Base-by-base conservation (phyloP, 2,329 filamentous ascomycete species). In the Fusarium ramigenum region DNA sequence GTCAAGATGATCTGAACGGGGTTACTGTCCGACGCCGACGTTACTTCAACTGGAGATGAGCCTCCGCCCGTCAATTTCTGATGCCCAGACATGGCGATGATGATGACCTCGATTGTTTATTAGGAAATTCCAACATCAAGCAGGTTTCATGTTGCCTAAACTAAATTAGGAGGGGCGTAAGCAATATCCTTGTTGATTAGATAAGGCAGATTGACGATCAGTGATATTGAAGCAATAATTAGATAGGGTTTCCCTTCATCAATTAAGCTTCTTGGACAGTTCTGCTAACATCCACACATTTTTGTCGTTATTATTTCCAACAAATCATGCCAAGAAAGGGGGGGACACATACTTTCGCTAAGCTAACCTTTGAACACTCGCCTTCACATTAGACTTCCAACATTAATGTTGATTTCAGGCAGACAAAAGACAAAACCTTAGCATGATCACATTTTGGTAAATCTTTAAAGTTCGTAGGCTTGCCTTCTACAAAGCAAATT, bases 1-100 rank as follows among this genome's bases (percentile, higher is more conserved):
- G 73, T 75, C 23, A 75, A n/a, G 3, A 72, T 60, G 23, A 75
- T 75, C n/a, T 63, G 44, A 37, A 75, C 73, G 32, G 39, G 39
- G 9, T 47, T 28, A 7, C 18, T 47, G 6, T 43, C 30, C 15
- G 36, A n/a, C 6, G n/a, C 12, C n/a, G 53, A 44, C 1, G 46
- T 16, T n/a, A 43, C 42, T 18, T 44, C 30, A 12, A 23, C 25
- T n/a, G 42, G 25, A 32, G 49, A 36, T 21, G 47, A 53, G 10
- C 34, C 23, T 30, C 44, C 37, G 59, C 39, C 47, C 14, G 32
- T 10, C 10, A 16, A 4, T 21, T 60, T 15, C 30, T 25, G 62
- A 2, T 40, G 36, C 10, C 23, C 43, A 18, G 56, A 47, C 69
- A 72, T 72, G 40, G 21, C 25, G 54, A 50, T 25, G n/a, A 50